phyloP scores from a whole-genome alignment of 148 eudicot genomes.

The Agrostemma githago region DNA sequence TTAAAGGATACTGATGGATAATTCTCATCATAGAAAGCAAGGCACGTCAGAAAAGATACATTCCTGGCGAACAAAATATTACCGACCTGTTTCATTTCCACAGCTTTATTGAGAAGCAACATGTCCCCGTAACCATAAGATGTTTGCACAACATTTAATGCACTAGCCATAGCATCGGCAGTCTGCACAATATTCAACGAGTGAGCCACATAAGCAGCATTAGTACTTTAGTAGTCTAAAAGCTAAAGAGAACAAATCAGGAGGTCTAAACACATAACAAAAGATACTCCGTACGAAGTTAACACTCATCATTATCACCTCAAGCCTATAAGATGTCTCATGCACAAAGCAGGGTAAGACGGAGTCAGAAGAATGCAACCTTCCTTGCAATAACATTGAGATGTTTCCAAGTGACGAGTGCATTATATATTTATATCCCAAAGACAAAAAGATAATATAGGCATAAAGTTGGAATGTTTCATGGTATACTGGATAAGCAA shows the following conservation, averaged over 20 bases:
- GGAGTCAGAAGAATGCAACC: neutral
- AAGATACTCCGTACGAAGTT: neutral
- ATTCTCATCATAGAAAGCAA: neutral
- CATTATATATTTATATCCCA: neutral
- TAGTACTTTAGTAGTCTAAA: neutral
- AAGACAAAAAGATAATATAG: neutral
- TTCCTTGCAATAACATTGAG: neutral
- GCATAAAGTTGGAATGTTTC: neutral
- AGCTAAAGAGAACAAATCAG: neutral
- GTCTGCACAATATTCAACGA: constrained; percentile 48
- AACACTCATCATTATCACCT: neutral
- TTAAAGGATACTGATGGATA: neutral
- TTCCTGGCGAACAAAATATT: neutral
- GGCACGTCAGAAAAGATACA: neutral
- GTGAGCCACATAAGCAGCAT: neutral
- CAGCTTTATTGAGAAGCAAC: constrained; percentile 65
- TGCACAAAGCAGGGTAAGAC: neutral
- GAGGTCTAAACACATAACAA: neutral
- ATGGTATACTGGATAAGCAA: neutral
- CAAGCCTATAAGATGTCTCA: neutral
- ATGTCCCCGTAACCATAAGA: constrained; percentile 65
- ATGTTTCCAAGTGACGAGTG: neutral
- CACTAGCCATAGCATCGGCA: constrained; percentile 48
- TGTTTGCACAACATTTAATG: constrained; percentile 72
- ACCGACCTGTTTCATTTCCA: constrained; percentile 58